These are phyloP conservation scores for Toxicodendron radicans DNA, from an alignment of 345 rosid genomes.

Conservation along the genomic window DNA sequence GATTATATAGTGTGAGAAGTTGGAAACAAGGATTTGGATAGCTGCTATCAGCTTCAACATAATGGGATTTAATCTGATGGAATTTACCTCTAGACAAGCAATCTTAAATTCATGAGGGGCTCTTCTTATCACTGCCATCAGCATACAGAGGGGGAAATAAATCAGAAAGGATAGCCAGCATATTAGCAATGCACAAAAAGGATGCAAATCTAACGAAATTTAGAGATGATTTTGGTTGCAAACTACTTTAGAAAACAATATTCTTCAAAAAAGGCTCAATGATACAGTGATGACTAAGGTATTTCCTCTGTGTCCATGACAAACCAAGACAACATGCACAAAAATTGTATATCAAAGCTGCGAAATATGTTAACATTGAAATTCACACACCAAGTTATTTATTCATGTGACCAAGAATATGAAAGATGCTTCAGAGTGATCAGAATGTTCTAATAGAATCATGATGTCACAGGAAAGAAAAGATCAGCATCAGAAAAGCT, in stretches of 20 bases:
- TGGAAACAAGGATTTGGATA: constrained; percentile 4
- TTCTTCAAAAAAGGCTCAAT: neutral
- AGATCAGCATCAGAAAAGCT: neutral
- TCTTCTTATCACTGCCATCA: constrained; percentile 75
- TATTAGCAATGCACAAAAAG: neutral
- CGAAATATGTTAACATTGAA: no score
- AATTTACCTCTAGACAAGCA: constrained; percentile 81
- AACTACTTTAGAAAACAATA: neutral
- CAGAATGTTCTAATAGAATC: neutral
- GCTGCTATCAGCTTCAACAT: neutral
- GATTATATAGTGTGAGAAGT: neutral
- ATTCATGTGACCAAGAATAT: neutral
- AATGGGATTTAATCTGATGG: constrained; percentile 5
- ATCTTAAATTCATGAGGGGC: constrained; percentile 97
- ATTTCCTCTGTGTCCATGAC: neutral
- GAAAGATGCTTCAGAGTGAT: constrained; percentile 12
- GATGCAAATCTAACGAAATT: neutral
- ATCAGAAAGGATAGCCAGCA: constrained; percentile 7
- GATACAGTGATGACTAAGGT: neutral
- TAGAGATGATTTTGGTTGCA: neutral
- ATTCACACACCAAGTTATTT: neutral
- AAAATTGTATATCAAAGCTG: neutral
- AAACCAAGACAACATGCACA: neutral
- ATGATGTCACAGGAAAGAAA: neutral
- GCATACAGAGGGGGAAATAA: constrained; percentile 1